phyloP scores from a whole-genome alignment of 1,284 basidiomycete species.

The Ustilago loliicola region DNA sequence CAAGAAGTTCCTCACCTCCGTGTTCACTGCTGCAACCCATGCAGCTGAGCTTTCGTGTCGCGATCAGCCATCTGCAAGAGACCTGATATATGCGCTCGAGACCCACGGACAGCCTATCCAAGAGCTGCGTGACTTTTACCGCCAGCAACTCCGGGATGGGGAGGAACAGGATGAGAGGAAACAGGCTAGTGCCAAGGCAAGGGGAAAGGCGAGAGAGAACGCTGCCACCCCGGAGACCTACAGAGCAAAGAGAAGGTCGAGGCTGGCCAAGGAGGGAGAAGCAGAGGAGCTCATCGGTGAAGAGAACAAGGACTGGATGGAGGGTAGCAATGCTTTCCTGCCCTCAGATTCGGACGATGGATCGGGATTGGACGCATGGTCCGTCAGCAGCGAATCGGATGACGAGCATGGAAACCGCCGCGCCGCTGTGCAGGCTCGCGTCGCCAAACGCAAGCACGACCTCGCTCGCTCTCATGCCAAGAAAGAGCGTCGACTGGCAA shows the following conservation, averaged over 20 bases:
- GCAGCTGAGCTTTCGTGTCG: constrained; percentile 42
- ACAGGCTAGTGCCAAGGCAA: constrained; percentile 10
- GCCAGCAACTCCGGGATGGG: constrained; percentile 21
- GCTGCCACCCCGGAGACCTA: constrained; percentile 16
- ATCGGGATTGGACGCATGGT: constrained; percentile 45
- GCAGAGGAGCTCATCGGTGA: neutral
- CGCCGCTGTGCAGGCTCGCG: constrained; percentile 35
- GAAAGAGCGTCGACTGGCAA: constrained; percentile 26
- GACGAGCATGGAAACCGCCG: constrained; percentile 33
- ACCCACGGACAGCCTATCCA: constrained; percentile 45
- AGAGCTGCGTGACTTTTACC: constrained; percentile 44
- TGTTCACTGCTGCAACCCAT: constrained; percentile 44
- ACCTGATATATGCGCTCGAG: constrained; percentile 53
- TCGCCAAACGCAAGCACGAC: constrained; percentile 39
- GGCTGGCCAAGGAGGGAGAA: neutral
- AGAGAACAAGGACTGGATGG: constrained; percentile 20
- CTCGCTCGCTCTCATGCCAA: constrained; percentile 16
- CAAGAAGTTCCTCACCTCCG: constrained; percentile 45
- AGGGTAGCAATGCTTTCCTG: constrained; percentile 35
- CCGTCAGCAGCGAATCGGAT: constrained; percentile 46
- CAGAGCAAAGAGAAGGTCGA: neutral
- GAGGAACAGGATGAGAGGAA: constrained; percentile 6
- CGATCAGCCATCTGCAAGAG: constrained; percentile 39
- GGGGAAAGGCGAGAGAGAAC: constrained; percentile 22
- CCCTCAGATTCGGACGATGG: constrained; percentile 55